Percentiles rank a stretch among this genome's conserved stretches.
phyloP scores from a whole-genome alignment of 441 rosid species.

The Rhodomyrtus psidioides region DNA sequence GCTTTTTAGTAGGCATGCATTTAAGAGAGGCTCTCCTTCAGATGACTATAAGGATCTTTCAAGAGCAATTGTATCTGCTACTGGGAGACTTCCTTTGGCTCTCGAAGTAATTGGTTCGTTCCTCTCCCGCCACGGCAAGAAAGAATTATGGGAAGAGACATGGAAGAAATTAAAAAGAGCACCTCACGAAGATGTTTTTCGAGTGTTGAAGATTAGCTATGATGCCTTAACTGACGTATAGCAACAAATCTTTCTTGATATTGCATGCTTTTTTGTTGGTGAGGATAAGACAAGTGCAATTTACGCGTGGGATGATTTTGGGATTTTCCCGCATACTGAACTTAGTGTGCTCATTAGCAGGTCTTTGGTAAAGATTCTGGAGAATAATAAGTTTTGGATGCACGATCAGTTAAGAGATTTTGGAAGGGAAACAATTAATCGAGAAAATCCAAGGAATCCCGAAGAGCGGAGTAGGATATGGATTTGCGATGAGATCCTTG shows the following conservation, averaged over 20 bases:
- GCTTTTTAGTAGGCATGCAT: not conserved
- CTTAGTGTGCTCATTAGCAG: not conserved
- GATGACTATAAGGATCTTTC: not conserved
- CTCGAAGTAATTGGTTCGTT: not conserved
- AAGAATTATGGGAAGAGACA: not conserved
- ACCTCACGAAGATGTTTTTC: not conserved
- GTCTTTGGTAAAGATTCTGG: not conserved
- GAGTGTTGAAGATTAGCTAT: not conserved
- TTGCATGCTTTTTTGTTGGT: not conserved
- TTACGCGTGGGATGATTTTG: not conserved
- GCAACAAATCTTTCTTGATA: not conserved
- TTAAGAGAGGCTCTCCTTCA: not conserved
- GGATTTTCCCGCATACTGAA: not conserved
- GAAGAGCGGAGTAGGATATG: not conserved
- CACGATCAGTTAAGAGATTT: not conserved
- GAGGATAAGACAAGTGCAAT: not conserved
- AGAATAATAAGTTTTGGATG: not conserved
- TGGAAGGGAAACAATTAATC: not conserved
- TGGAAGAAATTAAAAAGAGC: not conserved
- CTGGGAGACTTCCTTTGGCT: not conserved
- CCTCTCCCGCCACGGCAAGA: not conserved
- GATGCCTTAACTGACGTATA: not conserved
- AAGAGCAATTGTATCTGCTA: accelerated
- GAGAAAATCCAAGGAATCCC: no score
- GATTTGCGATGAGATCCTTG: not conserved